These are phyloP conservation scores for Poa pratensis DNA, from an alignment of 176 grass and related monocot genomes.

Conservation along the genomic window DNA sequence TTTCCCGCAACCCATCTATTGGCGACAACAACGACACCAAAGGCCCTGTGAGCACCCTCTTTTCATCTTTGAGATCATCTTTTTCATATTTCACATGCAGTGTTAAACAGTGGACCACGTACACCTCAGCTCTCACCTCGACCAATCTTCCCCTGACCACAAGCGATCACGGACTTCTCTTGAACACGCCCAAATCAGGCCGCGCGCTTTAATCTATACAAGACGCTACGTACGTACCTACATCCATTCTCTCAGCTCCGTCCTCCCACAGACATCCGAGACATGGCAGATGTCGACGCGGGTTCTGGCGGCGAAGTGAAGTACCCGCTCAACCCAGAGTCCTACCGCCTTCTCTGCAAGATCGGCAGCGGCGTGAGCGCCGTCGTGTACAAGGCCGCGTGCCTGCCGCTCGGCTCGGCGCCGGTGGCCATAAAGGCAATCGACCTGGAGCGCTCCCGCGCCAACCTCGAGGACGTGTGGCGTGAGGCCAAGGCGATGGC, in stretches of 20 bases:
- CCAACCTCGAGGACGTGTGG: conserved; percentile 81
- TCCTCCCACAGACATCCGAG: background rate
- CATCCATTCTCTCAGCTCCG: background rate
- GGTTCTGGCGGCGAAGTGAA: background rate
- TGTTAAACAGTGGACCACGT: background rate
- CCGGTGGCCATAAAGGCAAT: conserved; percentile 82
- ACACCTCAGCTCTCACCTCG: background rate
- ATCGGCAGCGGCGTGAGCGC: conserved; percentile 82
- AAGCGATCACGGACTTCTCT: conserved; percentile 9
- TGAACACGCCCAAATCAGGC: background rate
- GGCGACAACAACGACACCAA: background rate
- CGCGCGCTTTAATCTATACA: background rate
- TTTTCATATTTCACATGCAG: conserved; percentile 4
- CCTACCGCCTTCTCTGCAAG: conserved; percentile 67
- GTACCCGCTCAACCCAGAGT: conserved; percentile 69
- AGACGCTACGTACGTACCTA: background rate
- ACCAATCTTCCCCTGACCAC: conserved; percentile 11
- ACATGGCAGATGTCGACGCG: conserved; percentile 47
- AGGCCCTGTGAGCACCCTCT: background rate
- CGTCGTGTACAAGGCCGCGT: conserved; percentile 87
- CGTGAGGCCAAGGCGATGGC: conserved; percentile 93
- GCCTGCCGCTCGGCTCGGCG: conserved; percentile 57
- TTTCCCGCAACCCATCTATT: background rate
- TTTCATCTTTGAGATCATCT: background rate
- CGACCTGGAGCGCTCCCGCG: conserved; percentile 76